Conservation (phyloP, 768 basidiomycete genomes). For the Collybia mongolica region DNA sequence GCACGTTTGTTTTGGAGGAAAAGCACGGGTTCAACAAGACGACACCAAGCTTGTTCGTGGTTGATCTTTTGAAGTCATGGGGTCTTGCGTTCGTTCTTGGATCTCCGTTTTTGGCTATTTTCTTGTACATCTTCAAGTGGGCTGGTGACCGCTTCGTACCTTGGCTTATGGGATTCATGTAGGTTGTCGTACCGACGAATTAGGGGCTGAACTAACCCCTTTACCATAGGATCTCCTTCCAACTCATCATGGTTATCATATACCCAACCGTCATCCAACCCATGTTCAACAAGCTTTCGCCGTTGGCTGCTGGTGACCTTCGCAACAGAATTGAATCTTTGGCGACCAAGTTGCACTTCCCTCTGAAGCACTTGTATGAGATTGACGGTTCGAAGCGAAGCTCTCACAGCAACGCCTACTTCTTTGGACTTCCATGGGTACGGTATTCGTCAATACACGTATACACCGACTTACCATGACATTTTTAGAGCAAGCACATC, state of each 20-base stretch:
- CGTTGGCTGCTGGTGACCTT: conserved; percentile 74
- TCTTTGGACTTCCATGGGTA: conserved; percentile 96
- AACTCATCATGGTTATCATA: conserved; percentile 78
- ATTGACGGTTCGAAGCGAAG: conserved; percentile 97
- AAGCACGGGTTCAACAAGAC: conserved; percentile 98
- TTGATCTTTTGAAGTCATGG: conserved; percentile 83
- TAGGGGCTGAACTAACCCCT: neutral
- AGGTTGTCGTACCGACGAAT: conserved; percentile 23
- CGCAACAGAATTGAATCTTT: conserved; percentile 75
- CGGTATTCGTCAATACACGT: conserved; percentile 7
- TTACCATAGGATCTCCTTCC: conserved; percentile 66
- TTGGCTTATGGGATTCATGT: conserved; percentile 94
- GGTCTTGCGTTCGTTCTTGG: conserved; percentile 68
- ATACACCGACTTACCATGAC: neutral
- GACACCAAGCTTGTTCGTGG: conserved; percentile 69
- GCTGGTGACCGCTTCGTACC: conserved; percentile 92
- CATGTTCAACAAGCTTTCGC: conserved; percentile 95
- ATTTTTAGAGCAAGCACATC: conserved; percentile 78
- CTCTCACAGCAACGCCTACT: conserved; percentile 97
- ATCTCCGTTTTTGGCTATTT: conserved; percentile 81
- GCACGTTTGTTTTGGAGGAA: conserved; percentile 93
- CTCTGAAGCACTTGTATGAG: conserved; percentile 91
- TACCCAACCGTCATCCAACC: conserved; percentile 92
- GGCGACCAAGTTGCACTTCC: conserved; percentile 84
- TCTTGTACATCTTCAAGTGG: conserved; percentile 90